Conservation (phyloP, 179 eudicot species). For the Spinacia oleracea region DNA sequence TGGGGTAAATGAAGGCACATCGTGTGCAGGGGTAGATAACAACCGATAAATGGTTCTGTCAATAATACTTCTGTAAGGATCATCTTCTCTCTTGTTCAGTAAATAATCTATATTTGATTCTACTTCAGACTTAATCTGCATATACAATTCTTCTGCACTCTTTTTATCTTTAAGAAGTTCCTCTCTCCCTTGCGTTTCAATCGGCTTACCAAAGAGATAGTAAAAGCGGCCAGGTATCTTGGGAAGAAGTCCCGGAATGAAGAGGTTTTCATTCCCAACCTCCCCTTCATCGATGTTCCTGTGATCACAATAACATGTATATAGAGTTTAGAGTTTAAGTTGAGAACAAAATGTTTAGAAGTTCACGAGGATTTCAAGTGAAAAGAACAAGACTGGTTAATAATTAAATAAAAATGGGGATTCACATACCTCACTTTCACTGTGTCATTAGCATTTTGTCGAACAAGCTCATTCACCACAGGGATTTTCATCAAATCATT, state of each 20-base stretch:
- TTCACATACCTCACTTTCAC: conserved; percentile 52
- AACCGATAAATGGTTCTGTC: conserved; percentile 50
- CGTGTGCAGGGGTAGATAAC: conserved; percentile 22
- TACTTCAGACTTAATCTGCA: conserved; percentile 52
- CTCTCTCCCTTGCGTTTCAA: conserved; percentile 61
- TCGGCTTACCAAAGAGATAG: conserved; percentile 72
- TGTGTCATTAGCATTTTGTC: conserved; percentile 22
- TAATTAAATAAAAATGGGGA: not conserved
- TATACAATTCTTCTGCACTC: conserved; percentile 46
- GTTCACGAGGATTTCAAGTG: not conserved
- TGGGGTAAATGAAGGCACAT: conserved; percentile 60
- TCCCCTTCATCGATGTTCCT: conserved; percentile 55
- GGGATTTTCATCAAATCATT: conserved; percentile 60
- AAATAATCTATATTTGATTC: conserved; percentile 45
- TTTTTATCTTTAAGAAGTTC: conserved; percentile 44
- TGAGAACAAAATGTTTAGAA: too few relatives aligned
- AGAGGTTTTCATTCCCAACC: conserved; percentile 52
- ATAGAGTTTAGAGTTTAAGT: too few relatives aligned
- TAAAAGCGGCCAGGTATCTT: conserved; percentile 82
- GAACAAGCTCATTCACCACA: conserved; percentile 40
- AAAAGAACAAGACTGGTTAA: not conserved
- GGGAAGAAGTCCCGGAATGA: conserved; percentile 56
- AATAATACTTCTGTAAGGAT: conserved; percentile 63
- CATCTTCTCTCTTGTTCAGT: conserved; percentile 61
- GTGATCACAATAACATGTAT: conserved; percentile 9